Evolutionary conservation across 306 rosid genomes (phyloP), one percentile per base, ranked within the genome.

Genomic region (Dicorynia guianensis): DNA sequence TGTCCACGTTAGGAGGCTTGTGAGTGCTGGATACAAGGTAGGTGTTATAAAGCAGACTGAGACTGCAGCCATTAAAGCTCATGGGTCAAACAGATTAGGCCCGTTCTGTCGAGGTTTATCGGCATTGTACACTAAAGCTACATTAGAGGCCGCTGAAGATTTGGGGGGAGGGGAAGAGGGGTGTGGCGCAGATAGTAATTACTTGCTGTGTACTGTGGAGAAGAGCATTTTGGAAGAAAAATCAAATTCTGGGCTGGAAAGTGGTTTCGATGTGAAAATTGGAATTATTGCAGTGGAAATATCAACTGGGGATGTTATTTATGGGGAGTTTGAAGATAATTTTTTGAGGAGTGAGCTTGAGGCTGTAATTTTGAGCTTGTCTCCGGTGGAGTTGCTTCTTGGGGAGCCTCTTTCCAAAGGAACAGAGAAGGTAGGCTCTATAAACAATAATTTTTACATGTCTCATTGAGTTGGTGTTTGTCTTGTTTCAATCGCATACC

Each of bases 31-130:
- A 48, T 89, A 85, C 50, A 92, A 95, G 81, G 97, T 95, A 19
- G 97, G 98, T 35, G 97, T 95, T 38, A 91, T 95, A 34, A 90
- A 84, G 89, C 98, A 95, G 89, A 95, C 97, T 0, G 97, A 95
- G 82, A 95, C 98, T 0, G 96, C 98, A 1, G 92, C 98, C 43
- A 89, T 92, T 53, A 95, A 95, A 85, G 90, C 98, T 3, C 97
- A 89, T 3, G 93, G 98, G 11, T 81, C 88, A 20, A 92, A 90
- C 74, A 69, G 84, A 49, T 30, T 81, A 0, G 96, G 92, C n/a
- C 98, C 98, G 0, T 95, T 95, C 76, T 79, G 87, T 8, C 62
- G 98, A 42, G 98, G 96, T 1, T 79, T 92, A 17, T 95, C 96
- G 4, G 98, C 93, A 5, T 72, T 95, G 86, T 95, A 92, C 75